Evolutionary conservation across 116 monocot genomes (phyloP).

Genomic region (Phalaenopsis hybrid): DNA sequence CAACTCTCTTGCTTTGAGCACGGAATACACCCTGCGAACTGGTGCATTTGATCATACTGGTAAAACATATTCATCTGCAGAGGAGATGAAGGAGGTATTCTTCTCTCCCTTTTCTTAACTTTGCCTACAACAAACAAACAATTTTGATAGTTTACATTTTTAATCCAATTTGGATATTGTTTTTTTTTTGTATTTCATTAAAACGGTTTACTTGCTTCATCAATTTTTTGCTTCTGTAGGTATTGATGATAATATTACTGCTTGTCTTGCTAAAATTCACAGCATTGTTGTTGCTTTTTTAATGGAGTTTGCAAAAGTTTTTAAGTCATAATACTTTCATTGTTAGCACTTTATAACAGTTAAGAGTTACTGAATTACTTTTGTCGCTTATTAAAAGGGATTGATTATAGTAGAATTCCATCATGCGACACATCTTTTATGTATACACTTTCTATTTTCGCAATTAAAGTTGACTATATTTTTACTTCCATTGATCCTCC

Average conservation of each 20-base stretch:
- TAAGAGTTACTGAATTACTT: neutral
- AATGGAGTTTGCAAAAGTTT: neutral
- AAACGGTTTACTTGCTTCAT: neutral
- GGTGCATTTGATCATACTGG: slow-evolving; percentile 90
- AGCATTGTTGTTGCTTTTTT: neutral
- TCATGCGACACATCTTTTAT: neutral
- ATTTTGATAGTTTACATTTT: neutral
- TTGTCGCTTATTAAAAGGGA: neutral
- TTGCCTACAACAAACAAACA: neutral
- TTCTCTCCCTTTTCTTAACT: neutral
- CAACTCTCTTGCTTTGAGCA: slow-evolving; percentile 91
- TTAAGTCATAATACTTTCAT: neutral
- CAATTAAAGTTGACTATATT: neutral
- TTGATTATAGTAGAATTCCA: neutral
- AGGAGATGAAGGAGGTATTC: slow-evolving; percentile 90
- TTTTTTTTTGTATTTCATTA: neutral
- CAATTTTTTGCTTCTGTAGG: neutral
- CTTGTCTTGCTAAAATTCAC: neutral
- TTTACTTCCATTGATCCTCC: neutral
- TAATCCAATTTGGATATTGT: neutral
- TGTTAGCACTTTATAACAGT: neutral
- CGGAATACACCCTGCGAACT: slow-evolving; percentile 88
- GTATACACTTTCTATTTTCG: neutral
- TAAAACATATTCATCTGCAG: slow-evolving; percentile 67
- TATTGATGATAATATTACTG: neutral